Conservation (phyloP, 352 stramenopile species). For the Detonula confervacea region DNA sequence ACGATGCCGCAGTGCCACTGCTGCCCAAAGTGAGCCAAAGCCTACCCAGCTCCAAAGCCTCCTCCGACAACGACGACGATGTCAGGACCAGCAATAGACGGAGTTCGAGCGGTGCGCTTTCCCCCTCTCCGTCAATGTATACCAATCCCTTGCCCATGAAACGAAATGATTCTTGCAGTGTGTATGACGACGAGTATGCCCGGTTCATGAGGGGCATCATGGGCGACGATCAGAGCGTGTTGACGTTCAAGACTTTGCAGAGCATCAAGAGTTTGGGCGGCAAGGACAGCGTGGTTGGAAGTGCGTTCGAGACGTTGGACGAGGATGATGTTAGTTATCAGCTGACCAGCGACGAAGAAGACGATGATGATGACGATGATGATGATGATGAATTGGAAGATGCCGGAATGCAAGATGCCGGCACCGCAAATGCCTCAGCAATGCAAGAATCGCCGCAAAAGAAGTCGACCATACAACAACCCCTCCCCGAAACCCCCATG, state of each 20-base stretch:
- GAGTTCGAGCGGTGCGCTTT: background rate
- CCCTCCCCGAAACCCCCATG: slow-evolving; percentile 2
- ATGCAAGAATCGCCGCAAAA: background rate
- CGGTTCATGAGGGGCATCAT: slow-evolving; percentile 47
- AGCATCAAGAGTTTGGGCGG: slow-evolving; percentile 12
- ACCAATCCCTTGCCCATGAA: slow-evolving; percentile 8
- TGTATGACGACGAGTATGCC: slow-evolving; percentile 49
- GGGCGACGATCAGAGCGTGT: slow-evolving; percentile 37
- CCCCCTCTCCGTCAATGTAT: background rate
- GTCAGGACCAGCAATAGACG: too few species aligned
- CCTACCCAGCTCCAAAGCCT: background rate
- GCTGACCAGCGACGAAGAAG: slow-evolving; percentile 39
- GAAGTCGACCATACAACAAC: too few species aligned
- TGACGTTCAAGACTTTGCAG: slow-evolving; percentile 44
- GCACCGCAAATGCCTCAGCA: background rate
- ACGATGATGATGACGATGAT: slow-evolving; percentile 50
- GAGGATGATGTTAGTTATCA: slow-evolving; percentile 43
- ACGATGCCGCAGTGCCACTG: background rate
- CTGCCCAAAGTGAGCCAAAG: background rate
- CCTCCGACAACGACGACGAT: background rate
- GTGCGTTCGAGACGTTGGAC: slow-evolving; percentile 24
- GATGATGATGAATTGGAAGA: slow-evolving; percentile 19
- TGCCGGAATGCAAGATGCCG: slow-evolving; percentile 16
- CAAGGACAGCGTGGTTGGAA: slow-evolving; percentile 19
- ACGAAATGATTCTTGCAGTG: background rate